Evolutionary conservation across 192 early-diverging fungal species (phyloP).

Genomic region (Cetraspora pellucida): DNA sequence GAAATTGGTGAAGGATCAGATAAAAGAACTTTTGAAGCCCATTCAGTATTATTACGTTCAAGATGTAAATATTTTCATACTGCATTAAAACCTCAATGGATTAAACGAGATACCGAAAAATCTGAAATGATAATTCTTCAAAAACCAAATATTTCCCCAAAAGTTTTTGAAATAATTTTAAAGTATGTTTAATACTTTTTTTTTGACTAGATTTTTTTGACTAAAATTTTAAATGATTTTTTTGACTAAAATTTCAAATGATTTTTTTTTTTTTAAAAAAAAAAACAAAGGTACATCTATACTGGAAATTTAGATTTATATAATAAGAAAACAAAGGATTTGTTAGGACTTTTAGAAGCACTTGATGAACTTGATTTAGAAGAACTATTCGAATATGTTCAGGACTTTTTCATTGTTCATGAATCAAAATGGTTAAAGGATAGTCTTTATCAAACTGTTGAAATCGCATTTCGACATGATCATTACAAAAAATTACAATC

Average conservation of each 20-base stretch:
- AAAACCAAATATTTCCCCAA: conserved; percentile 20
- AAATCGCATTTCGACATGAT: conserved; percentile 13
- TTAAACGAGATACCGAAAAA: background rate
- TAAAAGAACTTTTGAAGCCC: background rate
- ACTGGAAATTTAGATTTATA: background rate
- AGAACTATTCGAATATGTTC: conserved; percentile 13
- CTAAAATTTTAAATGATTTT: background rate
- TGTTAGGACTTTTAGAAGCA: background rate
- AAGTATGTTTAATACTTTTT: conserved; percentile 1
- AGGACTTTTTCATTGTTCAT: conserved; percentile 2
- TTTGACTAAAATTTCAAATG: background rate
- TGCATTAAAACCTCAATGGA: conserved; percentile 32
- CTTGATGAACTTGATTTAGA: conserved; percentile 17
- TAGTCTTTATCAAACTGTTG: background rate
- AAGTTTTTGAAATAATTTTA: conserved; percentile 16
- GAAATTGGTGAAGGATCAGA: background rate
- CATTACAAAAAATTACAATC: background rate
- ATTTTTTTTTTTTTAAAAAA: background rate
- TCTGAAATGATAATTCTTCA: background rate
- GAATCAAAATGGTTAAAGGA: conserved; percentile 3
- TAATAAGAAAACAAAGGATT: background rate
- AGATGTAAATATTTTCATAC: conserved; percentile 18
- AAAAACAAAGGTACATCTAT: conserved; percentile 6
- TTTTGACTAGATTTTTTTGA: background rate
- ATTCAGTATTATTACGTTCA: conserved; percentile 19